These are phyloP conservation scores for Kurtzmaniella quercitrusa DNA, from an alignment of 1,139 yeast species.

Conservation along the genomic window DNA sequence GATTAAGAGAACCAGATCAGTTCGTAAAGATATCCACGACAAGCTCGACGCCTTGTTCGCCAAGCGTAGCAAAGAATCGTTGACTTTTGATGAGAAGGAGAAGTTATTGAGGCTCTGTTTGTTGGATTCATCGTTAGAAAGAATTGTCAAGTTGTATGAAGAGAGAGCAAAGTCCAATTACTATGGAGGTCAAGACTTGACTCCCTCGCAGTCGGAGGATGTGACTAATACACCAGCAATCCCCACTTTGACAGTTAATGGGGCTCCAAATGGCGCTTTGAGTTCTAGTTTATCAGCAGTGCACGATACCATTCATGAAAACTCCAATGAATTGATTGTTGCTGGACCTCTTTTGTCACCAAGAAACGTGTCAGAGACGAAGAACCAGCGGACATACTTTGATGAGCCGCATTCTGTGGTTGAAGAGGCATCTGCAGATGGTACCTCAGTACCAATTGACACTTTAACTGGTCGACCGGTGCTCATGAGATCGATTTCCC, in stretches of 20 bases:
- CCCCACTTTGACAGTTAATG: conserved; percentile 9
- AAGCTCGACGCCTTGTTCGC: conserved; percentile 38
- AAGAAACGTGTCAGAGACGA: conserved; percentile 20
- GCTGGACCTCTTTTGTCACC: conserved; percentile 56
- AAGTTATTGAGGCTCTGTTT: conserved; percentile 40
- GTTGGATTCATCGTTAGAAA: conserved; percentile 41
- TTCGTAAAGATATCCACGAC: conserved; percentile 37
- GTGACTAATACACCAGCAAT: background rate
- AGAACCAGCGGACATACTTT: conserved; percentile 18
- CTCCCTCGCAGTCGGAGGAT: conserved; percentile 5
- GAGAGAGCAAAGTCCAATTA: conserved; percentile 27
- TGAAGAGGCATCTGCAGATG: conserved; percentile 52
- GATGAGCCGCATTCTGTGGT: conserved; percentile 68
- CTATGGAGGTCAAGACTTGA: conserved; percentile 2
- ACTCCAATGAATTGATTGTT: conserved; percentile 47
- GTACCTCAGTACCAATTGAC: conserved; percentile 56
- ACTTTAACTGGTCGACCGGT: conserved; percentile 69
- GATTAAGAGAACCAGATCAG: conserved; percentile 38
- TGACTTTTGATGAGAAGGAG: conserved; percentile 44
- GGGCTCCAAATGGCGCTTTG: conserved; percentile 2
- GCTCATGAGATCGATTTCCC: conserved; percentile 57
- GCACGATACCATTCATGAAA: conserved; percentile 40
- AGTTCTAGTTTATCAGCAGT: background rate
- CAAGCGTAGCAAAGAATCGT: conserved; percentile 30
- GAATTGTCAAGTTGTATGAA: conserved; percentile 40